phyloP scores from a whole-genome alignment of 106 monocot genomes.

The Phalaenopsis equestris region DNA sequence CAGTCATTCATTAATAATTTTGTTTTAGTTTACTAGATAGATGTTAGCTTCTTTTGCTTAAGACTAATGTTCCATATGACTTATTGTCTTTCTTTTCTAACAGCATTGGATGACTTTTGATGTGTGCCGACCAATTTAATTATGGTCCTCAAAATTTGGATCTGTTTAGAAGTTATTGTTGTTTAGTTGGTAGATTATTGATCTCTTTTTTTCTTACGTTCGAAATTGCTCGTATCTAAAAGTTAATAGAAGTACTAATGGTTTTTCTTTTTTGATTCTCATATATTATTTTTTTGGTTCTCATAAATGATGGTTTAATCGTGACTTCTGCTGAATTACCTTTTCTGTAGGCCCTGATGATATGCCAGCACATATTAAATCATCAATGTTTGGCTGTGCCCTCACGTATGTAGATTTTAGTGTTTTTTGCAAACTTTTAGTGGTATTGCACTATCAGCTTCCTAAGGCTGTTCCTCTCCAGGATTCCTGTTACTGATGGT shows the following conservation, averaged over 20 bases:
- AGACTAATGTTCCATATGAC: too few species aligned
- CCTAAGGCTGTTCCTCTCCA: conserved; percentile 23
- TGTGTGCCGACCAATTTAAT: too few species aligned
- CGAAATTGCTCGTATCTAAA: not conserved
- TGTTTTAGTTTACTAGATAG: too few species aligned
- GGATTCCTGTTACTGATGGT: conserved; percentile 90
- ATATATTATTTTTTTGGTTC: not conserved
- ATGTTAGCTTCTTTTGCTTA: too few species aligned
- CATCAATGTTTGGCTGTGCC: conserved; percentile 94
- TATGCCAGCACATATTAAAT: conserved; percentile 99
- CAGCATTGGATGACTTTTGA: too few species aligned
- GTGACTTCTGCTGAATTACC: not conserved
- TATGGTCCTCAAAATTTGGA: too few species aligned
- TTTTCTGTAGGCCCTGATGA: conserved; percentile 84
- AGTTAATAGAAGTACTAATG: not conserved
- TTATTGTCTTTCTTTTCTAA: too few species aligned
- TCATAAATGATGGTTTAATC: not conserved
- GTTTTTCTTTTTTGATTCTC: not conserved
- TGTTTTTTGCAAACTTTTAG: not conserved
- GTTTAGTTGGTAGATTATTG: too few species aligned
- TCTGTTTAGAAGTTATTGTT: too few species aligned
- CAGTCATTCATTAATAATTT: too few species aligned
- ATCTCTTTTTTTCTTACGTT: not conserved
- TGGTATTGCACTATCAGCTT: not conserved
- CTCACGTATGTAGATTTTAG: conserved; percentile 53